Percentiles rank a stretch among this genome's conserved stretches.
Conservation (phyloP, 306 rosid species). For the Quercus robur region DNA sequence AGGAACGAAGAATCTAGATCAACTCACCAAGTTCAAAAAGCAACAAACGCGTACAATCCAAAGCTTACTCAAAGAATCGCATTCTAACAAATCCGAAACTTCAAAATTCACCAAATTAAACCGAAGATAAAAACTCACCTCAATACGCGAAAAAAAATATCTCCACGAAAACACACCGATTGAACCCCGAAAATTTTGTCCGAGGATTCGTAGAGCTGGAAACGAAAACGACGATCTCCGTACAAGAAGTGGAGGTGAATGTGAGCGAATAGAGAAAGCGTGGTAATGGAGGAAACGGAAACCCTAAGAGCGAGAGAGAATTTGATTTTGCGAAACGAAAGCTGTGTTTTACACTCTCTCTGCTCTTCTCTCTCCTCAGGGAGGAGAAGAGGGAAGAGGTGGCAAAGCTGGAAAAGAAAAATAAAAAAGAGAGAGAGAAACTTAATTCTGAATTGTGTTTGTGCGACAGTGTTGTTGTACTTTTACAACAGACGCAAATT, state of each 20-base stretch:
- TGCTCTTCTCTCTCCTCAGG: constrained; percentile 1
- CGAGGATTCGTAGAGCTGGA: neutral
- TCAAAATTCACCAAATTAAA: constrained; percentile 10
- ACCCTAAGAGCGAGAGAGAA: constrained; percentile 26
- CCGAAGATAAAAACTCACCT: constrained; percentile 12
- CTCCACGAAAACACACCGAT: neutral
- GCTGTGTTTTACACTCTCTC: neutral
- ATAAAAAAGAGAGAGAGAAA: neutral
- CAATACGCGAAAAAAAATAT: neutral
- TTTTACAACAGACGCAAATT: neutral
- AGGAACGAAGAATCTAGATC: too few relatives aligned
- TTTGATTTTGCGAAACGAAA: neutral
- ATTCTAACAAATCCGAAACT: neutral
- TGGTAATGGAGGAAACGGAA: constrained; percentile 23
- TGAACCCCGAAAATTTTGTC: neutral
- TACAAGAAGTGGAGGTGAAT: neutral
- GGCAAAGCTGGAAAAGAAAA: constrained; percentile 16
- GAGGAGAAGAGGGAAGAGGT: constrained; percentile 26
- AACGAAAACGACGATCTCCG: neutral
- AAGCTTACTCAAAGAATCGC: neutral
- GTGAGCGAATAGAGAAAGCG: constrained; percentile 7
- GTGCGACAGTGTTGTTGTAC: neutral
- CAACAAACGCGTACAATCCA: neutral
- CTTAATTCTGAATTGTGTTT: neutral
- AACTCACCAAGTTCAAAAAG: neutral